These are phyloP conservation scores for Emergomyces pasteurianus DNA, from an alignment of 2,329 filamentous ascomycete genomes.

Conservation along the genomic window DNA sequence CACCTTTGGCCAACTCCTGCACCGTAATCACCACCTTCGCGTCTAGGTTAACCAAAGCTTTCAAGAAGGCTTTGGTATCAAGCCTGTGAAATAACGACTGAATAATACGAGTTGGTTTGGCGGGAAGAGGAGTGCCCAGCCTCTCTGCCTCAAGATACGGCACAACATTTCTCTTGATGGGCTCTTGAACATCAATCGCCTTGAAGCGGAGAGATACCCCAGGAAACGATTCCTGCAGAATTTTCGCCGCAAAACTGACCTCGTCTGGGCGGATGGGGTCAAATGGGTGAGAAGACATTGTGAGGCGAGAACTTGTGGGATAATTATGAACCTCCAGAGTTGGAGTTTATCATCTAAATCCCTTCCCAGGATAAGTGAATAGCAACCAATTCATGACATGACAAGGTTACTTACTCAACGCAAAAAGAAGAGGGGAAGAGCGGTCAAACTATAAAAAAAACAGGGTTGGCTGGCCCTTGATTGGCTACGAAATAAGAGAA, in stretches of 20 bases:
- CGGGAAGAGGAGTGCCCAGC: slow-evolving; percentile 36
- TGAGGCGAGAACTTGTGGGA: background rate
- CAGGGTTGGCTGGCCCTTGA: too few species aligned
- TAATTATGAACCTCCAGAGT: background rate
- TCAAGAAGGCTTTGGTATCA: slow-evolving; percentile 33
- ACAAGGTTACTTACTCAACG: too few species aligned
- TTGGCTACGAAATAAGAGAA: too few species aligned
- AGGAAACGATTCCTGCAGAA: slow-evolving; percentile 27
- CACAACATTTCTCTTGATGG: slow-evolving; percentile 46
- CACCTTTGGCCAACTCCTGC: slow-evolving; percentile 35
- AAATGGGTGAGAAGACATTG: slow-evolving; percentile 23
- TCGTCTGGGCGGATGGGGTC: slow-evolving; percentile 30
- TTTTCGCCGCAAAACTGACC: slow-evolving; percentile 28
- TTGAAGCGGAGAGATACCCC: slow-evolving; percentile 42
- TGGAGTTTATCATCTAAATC: too few species aligned
- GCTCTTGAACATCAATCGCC: slow-evolving; percentile 54
- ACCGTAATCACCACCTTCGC: slow-evolving; percentile 24
- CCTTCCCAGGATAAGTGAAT: too few species aligned
- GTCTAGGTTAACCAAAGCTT: slow-evolving; percentile 30
- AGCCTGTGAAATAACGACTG: slow-evolving; percentile 40
- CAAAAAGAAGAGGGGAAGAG: too few species aligned
- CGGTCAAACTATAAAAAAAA: too few species aligned
- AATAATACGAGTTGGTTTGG: slow-evolving; percentile 39
- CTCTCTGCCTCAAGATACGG: slow-evolving; percentile 55
- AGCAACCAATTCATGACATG: too few species aligned